Base-by-base conservation (phyloP, 148 eudicot species). In the Camellia lanceoleosa region DNA sequence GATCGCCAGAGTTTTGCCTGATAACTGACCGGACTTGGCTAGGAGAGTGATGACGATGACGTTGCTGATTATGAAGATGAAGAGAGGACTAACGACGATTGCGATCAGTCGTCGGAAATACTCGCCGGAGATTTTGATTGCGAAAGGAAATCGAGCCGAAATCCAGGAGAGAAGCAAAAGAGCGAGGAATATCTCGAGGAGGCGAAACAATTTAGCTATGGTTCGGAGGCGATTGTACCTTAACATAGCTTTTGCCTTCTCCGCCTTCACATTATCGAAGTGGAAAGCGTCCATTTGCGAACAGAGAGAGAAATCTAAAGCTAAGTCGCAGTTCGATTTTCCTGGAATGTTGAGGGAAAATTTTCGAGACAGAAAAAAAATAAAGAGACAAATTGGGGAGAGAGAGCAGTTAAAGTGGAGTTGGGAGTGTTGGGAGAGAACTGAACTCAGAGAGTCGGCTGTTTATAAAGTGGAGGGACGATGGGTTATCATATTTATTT, bases 21-120 rank as follows among this genome's bases (percentile, higher is more conserved):
- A 75, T 49, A 87, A 64, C 12, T 71, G 73, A 62, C 98, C 91
- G 73, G 94, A 93, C 73, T 93, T 95, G 68, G 87, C 74, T 42
- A 93, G 49, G 7, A 95, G 96, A 61, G 91, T 82, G 43, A 92
- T 73, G 49, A 95, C 91, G 70, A 95, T 95, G 13, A 87, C 85
- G 83, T 95, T 95, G 67, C 93, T 83, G 78, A 91, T 76, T 0
- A 93, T 64, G 82, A 95, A 95, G 42, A 95, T 85, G 59, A 88
- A 91, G 73, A 86, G 61, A 6, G 94, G 96, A 80, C 90, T 90
- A 13, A 86, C 20, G 41, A 90, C 44, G 20, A 90, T 12, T 20
- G 85, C 71, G 14, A 87, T 19, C 23, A 87, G 65, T 14, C 46
- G 84, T 19, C 86, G 87, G 74, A 83, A 82, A 64, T 86, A 90